Base-by-base conservation (phyloP, 2,329 filamentous ascomycete species). In the Microdochium trichocladiopsis region DNA sequence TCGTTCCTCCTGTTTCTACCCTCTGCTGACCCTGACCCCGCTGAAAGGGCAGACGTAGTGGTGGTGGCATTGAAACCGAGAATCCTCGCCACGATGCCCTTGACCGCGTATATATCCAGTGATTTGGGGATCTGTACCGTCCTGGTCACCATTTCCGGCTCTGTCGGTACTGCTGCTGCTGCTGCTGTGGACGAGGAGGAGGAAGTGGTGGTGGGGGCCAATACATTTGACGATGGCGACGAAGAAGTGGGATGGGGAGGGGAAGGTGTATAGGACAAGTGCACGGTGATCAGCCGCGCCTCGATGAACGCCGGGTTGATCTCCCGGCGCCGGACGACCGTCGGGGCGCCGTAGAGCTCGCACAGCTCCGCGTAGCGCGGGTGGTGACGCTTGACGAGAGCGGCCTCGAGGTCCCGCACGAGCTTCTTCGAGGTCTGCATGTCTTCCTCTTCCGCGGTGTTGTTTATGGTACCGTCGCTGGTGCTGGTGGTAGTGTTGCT, bases 291-390 rank as follows among this genome's bases (percentile, higher is more conserved):
- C 5, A 96, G 72, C 18, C 91, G 77, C 1, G 90, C 88, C 54
- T 92, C 90, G 5, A 96, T 76, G 53, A 90, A 91, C n/a, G 86
- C 83, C 0, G 90, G 87, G 60, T 94, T 87, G 25, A 89, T 66
- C 50, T 77, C 74, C 22, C 72, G 64, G 9, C 69, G 71, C n/a
- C 84, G 75, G 37, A 78, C 72, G 12, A 93, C 71, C 2, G 75
- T 74, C 0, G 90, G 90, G 54, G 83, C 78, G 21, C 90, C 91
- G 63, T 96, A 88, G 31, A 85, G 73, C 8, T 79, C 79, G 60
- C 91, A 96, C 25, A 99, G 74, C 55, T 84, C 84, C 0, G 66
- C 61, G 65, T 88, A 97, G 4, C 90, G 79, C 8, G 83, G 85
- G 67, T 97, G 91, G 18, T 45, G 41, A 3, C 72, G 69, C 0